A percentile compares a stretch with the other conserved stretches of the same genome.
These are phyloP conservation scores for Rhizopus arrhizus DNA, from an alignment of 371 early-diverging fungal species.

Conservation along the genomic window DNA sequence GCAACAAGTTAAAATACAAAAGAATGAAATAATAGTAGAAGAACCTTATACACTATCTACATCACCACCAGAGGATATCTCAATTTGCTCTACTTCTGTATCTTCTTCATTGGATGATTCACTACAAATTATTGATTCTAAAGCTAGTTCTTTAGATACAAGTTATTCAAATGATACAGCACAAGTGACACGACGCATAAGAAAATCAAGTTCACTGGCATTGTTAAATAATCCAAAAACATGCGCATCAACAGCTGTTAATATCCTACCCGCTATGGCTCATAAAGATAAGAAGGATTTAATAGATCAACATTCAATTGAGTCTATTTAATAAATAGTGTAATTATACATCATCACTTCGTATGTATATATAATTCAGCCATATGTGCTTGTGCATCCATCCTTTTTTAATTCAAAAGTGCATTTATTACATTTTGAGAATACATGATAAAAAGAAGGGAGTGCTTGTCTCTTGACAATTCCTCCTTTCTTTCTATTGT, in stretches of 20 bases:
- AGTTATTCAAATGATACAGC: neutral
- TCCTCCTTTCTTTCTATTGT: too few species aligned
- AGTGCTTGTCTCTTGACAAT: too few species aligned
- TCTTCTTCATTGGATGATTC: constrained; percentile 15
- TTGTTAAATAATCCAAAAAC: constrained; percentile 24
- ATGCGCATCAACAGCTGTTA: constrained; percentile 28
- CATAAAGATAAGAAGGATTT: constrained; percentile 15
- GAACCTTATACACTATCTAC: constrained; percentile 2
- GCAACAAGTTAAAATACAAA: neutral
- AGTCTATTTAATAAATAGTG: neutral
- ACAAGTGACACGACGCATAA: neutral
- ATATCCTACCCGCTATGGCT: constrained; percentile 33
- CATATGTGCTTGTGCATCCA: too few species aligned
- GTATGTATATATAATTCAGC: too few species aligned
- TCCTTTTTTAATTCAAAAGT: too few species aligned
- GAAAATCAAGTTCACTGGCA: constrained; percentile 28
- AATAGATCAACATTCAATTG: constrained; percentile 1
- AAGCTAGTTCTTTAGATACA: neutral
- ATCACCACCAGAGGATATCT: constrained; percentile 9
- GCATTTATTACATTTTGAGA: too few species aligned
- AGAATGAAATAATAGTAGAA: neutral
- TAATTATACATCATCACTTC: constrained; percentile 28
- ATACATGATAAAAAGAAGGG: too few species aligned
- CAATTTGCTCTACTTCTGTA: neutral
- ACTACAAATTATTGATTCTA: constrained; percentile 14